A percentile compares a stretch with the other conserved stretches of the same genome.
These are phyloP conservation scores for Sisymbrium irio DNA, from an alignment of 345 rosid genomes.

Conservation along the genomic window DNA sequence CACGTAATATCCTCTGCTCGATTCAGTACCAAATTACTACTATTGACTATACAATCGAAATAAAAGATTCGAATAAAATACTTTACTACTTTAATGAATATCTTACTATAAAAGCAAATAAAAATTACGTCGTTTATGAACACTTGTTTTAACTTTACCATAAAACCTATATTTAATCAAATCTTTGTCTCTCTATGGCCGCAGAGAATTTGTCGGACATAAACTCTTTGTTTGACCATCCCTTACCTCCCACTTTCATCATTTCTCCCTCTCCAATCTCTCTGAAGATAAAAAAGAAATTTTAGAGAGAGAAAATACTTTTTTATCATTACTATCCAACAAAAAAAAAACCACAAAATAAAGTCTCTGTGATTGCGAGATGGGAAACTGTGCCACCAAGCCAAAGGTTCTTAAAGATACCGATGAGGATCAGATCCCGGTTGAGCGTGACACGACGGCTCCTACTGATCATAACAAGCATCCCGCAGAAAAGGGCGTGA, in stretches of 20 bases:
- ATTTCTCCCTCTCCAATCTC: not conserved
- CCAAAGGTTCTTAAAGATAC: conserved; percentile 40
- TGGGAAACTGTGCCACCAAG: conserved; percentile 38
- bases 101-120: not conserved
- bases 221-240: conserved; percentile 33
- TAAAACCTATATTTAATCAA: conserved; percentile 16
- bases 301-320: conserved; percentile 1
- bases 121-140: not conserved
- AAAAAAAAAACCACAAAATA: not conserved
- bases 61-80: conserved; percentile 6
- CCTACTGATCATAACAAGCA: not conserved
- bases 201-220: conserved; percentile 28
- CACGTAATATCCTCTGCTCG: not conserved
- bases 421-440: conserved; percentile 26
- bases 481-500: not conserved
- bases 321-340: not conserved
- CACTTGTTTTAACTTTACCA: not conserved
- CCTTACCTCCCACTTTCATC: conserved; percentile 10
- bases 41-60: not conserved
- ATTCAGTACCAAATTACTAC: not conserved
- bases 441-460: conserved; percentile 21
- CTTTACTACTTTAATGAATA: not conserved
- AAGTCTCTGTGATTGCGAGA: not conserved
- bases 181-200: conserved; percentile 23
- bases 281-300: conserved; percentile 7